phyloP scores from a whole-genome alignment of 2,329 filamentous ascomycete species.

The Verticillium klebahnii region DNA sequence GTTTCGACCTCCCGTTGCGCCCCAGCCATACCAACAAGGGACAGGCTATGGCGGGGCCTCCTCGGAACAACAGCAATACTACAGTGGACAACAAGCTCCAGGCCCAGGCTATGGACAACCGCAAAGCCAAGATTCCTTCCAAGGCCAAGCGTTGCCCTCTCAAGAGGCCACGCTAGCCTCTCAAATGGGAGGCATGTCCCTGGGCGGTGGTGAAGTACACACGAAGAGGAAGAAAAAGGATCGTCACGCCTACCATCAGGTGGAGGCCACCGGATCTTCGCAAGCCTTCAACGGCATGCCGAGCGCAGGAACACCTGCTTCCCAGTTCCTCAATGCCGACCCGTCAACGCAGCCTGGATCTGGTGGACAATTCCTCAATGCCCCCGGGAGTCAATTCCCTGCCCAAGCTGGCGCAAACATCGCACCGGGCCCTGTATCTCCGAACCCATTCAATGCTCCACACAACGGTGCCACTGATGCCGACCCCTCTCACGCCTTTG shows the following conservation, averaged over 20 bases:
- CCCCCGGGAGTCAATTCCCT: conserved; percentile 56
- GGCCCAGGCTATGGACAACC: conserved; percentile 25
- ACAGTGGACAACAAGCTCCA: conserved; percentile 24
- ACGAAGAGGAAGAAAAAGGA: conserved; percentile 84
- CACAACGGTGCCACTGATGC: conserved; percentile 29
- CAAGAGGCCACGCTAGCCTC: conserved; percentile 53
- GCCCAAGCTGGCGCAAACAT: conserved; percentile 46
- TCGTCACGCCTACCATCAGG: conserved; percentile 83
- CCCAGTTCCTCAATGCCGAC: conserved; percentile 30
- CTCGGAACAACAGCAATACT: conserved; percentile 23
- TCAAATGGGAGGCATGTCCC: conserved; percentile 74
- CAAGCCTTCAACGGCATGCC: conserved; percentile 68
- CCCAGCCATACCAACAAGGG: conserved; percentile 49
- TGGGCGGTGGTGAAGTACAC: conserved; percentile 48
- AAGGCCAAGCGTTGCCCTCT: conserved; percentile 22
- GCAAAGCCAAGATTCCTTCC: conserved; percentile 21
- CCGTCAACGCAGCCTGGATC: conserved; percentile 21
- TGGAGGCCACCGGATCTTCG: conserved; percentile 67
- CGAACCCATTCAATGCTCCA: conserved; percentile 17
- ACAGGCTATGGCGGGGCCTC: conserved; percentile 31
- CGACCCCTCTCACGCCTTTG: conserved; percentile 36
- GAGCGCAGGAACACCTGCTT: conserved; percentile 45
- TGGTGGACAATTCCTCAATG: conserved; percentile 41
- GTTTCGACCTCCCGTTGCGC: conserved; percentile 51
- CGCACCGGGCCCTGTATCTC: conserved; percentile 16